phyloP scores from a whole-genome alignment of 257 asterid species.

The Ligustrum vulgare region DNA sequence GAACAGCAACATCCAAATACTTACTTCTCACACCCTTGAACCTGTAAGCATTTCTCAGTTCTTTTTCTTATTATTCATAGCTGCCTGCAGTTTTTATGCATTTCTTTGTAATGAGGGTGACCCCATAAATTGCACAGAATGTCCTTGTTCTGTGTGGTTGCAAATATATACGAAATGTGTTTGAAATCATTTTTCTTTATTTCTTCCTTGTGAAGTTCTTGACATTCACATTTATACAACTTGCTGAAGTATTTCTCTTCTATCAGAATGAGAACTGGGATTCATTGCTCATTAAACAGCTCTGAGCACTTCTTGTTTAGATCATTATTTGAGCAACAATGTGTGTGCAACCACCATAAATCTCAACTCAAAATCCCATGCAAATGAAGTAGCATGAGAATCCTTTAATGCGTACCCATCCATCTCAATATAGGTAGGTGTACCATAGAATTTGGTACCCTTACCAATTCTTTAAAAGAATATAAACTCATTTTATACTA shows the following conservation, averaged over 20 bases:
- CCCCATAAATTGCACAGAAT: not conserved
- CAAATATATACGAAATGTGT: not conserved
- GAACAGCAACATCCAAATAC: slow-evolving; percentile 77
- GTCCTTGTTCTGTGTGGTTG: not conserved
- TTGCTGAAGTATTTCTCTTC: not conserved
- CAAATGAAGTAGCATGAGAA: too few species aligned
- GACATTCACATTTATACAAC: not conserved
- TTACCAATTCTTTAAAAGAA: too few species aligned
- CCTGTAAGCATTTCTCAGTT: slow-evolving; percentile 57
- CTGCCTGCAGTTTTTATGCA: not conserved
- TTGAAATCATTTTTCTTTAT: not conserved
- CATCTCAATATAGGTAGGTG: too few species aligned
- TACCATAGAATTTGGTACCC: too few species aligned
- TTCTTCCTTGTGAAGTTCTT: not conserved
- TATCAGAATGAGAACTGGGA: not conserved
- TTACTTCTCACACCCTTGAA: slow-evolving; percentile 86
- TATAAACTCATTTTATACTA: not conserved
- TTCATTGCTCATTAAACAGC: not conserved
- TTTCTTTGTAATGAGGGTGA: not conserved
- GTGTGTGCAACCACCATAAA: too few species aligned
- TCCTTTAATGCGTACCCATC: too few species aligned
- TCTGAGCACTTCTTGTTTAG: not conserved
- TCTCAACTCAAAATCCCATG: too few species aligned
- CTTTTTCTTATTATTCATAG: not conserved
- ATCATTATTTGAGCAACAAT: too few species aligned